phyloP scores from a whole-genome alignment of 345 rosid genomes.

The Microcos paniculata region DNA sequence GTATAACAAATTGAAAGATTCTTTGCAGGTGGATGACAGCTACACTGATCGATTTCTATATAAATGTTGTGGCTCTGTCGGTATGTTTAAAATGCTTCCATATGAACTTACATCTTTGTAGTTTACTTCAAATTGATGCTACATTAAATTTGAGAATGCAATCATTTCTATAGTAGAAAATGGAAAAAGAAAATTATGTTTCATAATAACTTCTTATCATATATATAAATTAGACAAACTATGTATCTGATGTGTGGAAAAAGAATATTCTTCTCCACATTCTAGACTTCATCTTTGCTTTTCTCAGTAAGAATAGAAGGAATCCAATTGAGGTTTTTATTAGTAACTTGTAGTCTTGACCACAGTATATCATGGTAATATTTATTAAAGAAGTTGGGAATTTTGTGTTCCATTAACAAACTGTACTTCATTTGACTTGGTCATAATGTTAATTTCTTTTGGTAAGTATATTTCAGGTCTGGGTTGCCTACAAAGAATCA shows the following conservation, averaged over 20 bases:
- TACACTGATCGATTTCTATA: constrained; percentile 71
- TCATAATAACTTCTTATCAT: background rate
- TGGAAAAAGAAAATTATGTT: background rate
- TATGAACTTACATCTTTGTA: background rate
- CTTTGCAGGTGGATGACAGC: constrained; percentile 77
- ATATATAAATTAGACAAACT: background rate
- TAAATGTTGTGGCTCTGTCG: constrained; percentile 55
- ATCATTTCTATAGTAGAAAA: background rate
- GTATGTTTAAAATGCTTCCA: constrained; percentile 44
- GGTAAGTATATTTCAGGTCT: constrained; percentile 40
- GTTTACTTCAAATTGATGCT: background rate
- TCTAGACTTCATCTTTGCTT: background rate
- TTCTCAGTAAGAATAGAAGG: background rate
- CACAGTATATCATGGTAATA: too few species aligned
- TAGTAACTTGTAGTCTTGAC: constrained; percentile 1
- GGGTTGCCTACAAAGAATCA: constrained; percentile 86
- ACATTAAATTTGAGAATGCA: background rate
- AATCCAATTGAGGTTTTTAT: background rate
- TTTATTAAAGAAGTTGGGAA: background rate
- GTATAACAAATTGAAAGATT: background rate
- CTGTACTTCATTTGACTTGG: background rate
- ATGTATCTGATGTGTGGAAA: background rate
- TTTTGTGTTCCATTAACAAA: too few species aligned
- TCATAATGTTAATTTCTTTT: background rate
- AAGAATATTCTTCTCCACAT: background rate